Conservation (phyloP, 2,329 filamentous ascomycete genomes). For the Exutisphaerella laricina region DNA sequence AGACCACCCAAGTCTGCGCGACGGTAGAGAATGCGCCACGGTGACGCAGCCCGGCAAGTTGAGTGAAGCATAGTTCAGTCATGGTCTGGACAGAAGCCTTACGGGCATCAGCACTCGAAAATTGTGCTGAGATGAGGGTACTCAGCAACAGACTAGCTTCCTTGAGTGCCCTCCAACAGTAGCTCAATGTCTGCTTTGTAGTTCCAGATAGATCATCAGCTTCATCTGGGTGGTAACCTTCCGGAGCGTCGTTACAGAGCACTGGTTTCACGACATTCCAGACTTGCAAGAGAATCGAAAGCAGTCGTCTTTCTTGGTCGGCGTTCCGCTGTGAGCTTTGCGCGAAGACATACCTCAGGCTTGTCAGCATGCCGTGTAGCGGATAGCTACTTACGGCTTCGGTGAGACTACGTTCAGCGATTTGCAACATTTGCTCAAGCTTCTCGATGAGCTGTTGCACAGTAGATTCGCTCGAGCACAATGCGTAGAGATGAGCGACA, state of each 20-base stretch:
- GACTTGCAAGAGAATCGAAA: conserved; percentile 53
- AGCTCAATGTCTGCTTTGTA: conserved; percentile 86
- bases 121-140: conserved; percentile 7
- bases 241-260: conserved; percentile 89
- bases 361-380: conserved; percentile 38
- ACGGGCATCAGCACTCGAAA: not conserved
- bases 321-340: not conserved
- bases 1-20: conserved; percentile 75
- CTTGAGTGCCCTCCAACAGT: conserved; percentile 90
- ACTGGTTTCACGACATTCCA: conserved; percentile 72
- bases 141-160: conserved; percentile 67
- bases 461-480: conserved; percentile 42
- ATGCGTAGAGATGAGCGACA: conserved; percentile 68
- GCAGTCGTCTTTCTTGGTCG: conserved; percentile 5
- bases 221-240: conserved; percentile 76
- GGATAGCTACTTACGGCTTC: conserved; percentile 49
- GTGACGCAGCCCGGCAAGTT: conserved; percentile 78
- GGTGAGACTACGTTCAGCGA: conserved; percentile 61
- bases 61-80: conserved; percentile 64
- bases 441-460: conserved; percentile 54
- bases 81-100: conserved; percentile 9
- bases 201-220: conserved; percentile 66
- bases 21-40: conserved; percentile 92
- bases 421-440: conserved; percentile 58
- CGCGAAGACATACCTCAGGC: conserved; percentile 28